A percentile compares a stretch with the other conserved stretches of the same genome.
phyloP scores from a whole-genome alignment of 192 early-diverging fungal genomes.

The Linnemannia zychae region DNA sequence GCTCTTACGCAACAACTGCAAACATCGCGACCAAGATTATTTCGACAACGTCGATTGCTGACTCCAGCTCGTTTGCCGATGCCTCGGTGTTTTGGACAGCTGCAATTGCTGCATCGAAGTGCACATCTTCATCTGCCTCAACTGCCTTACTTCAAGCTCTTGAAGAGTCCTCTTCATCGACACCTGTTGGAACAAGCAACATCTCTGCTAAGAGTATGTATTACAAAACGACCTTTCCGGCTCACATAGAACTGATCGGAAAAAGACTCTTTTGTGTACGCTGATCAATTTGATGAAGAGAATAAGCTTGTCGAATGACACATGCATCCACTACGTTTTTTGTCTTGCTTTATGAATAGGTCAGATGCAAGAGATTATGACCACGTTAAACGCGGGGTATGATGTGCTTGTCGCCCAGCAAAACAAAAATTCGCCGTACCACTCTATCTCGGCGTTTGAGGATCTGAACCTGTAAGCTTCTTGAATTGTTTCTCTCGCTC shows the following conservation, averaged over 20 bases:
- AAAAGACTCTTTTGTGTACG: not conserved
- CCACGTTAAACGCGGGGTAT: not conserved
- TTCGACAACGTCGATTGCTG: too few species aligned
- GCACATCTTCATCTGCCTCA: too few species aligned
- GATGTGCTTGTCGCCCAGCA: constrained; percentile 58
- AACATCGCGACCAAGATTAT: too few species aligned
- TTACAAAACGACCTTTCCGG: too few species aligned
- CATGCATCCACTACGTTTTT: not conserved
- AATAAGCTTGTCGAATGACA: not conserved
- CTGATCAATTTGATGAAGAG: not conserved
- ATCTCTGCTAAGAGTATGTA: too few species aligned
- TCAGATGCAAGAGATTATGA: not conserved
- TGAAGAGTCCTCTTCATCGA: too few species aligned
- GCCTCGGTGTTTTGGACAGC: too few species aligned
- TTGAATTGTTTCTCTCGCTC: not conserved
- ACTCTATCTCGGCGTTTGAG: constrained; percentile 81
- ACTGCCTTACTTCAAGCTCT: too few species aligned
- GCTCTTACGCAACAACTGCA: too few species aligned
- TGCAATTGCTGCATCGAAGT: too few species aligned
- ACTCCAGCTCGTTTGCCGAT: too few species aligned
- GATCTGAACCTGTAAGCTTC: constrained; percentile 73
- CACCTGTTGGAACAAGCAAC: too few species aligned
- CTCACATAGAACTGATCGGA: not conserved
- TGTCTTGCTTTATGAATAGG: not conserved
- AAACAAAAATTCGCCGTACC: constrained; percentile 77